Percentiles rank a stretch among this genome's conserved stretches.
Evolutionary conservation across 495 filamentous ascomycete species (phyloP).

Genomic region (Neurospora sublineolata): DNA sequence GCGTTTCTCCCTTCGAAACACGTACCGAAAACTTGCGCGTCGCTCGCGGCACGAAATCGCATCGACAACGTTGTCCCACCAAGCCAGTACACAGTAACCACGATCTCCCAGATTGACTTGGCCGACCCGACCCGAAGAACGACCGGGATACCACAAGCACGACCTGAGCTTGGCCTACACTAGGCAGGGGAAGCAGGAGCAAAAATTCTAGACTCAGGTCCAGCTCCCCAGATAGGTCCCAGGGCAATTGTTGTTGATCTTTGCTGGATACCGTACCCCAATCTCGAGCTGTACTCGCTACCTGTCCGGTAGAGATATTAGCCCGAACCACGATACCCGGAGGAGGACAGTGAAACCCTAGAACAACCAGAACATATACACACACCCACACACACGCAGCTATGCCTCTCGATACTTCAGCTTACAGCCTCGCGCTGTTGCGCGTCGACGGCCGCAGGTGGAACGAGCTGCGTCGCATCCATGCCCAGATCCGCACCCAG

Average conservation of each 20-base stretch:
- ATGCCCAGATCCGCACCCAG: slow-evolving; percentile 84
- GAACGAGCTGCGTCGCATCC: slow-evolving; percentile 90
- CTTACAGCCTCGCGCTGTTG: slow-evolving; percentile 73
- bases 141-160: neutral
- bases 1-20: neutral
- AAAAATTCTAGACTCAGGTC: neutral
- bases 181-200: neutral
- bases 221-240: neutral
- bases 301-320: neutral
- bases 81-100: neutral
- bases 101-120: neutral
- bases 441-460: slow-evolving; percentile 91
- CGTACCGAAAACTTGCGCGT: neutral
- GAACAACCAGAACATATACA: neutral
- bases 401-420: slow-evolving; percentile 87
- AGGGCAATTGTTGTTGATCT: neutral
- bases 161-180: neutral
- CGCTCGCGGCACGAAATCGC: neutral
- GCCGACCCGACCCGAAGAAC: neutral
- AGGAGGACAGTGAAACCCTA: neutral
- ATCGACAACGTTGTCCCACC: neutral
- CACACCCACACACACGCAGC: neutral
- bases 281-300: neutral
- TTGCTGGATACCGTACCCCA: neutral
- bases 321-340: neutral